A percentile compares a stretch with the other conserved stretches of the same genome.
Evolutionary conservation across 2,329 filamentous ascomycete genomes (phyloP).

Genomic region (Pestalotiopsis sp.): DNA sequence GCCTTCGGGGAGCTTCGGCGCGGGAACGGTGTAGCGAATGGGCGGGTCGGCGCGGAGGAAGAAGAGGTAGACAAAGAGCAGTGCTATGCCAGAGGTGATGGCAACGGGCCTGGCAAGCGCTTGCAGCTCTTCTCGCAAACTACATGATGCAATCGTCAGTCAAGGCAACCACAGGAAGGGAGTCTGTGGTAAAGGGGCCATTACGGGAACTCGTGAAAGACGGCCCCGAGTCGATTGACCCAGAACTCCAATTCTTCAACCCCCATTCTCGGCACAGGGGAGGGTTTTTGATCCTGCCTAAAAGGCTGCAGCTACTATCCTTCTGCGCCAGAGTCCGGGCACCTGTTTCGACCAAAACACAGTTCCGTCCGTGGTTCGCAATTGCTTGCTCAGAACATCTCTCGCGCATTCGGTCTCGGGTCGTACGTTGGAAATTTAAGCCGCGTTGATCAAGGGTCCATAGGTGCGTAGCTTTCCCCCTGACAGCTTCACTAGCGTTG

Average conservation of each 20-base stretch:
- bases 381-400: background rate
- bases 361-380: background rate
- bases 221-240: constrained; percentile 23
- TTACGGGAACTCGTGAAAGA: constrained; percentile 28
- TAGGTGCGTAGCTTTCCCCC: background rate
- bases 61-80: constrained; percentile 21
- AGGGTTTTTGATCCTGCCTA: background rate
- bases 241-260: constrained; percentile 28
- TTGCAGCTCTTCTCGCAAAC: constrained; percentile 21
- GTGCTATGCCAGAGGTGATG: constrained; percentile 22
- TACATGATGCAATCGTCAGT: constrained; percentile 12
- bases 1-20: constrained; percentile 61
- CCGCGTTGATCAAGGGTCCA: background rate
- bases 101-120: constrained; percentile 20
- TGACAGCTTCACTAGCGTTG: background rate
- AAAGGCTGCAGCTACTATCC: too few species aligned
- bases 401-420: background rate
- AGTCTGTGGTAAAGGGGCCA: background rate
- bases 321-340: too few species aligned
- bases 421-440: constrained; percentile 5
- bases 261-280: constrained; percentile 22
- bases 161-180: background rate
- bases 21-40: constrained; percentile 61
- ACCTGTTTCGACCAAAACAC: too few species aligned
- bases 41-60: constrained; percentile 34